Percentiles rank a stretch among this genome's conserved stretches.
Conservation (phyloP, 345 rosid species). For the Nephelium lappaceum region DNA sequence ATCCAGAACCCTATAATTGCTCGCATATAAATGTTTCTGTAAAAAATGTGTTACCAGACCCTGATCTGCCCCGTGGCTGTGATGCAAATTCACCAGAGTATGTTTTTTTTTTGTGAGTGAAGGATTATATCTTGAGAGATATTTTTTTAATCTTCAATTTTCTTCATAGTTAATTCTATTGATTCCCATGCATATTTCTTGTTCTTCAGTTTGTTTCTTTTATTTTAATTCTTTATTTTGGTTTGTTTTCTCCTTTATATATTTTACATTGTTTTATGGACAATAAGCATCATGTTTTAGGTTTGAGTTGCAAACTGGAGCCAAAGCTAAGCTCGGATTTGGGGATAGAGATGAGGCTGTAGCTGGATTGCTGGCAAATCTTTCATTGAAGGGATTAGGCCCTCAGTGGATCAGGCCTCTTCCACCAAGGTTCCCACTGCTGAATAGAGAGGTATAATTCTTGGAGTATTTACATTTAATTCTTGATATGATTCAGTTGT, state of each 20-base stretch:
- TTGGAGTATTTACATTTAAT: conserved; percentile 7
- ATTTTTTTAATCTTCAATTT: conserved; percentile 8
- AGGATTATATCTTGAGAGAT: neutral
- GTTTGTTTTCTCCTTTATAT: neutral
- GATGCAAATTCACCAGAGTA: conserved; percentile 82
- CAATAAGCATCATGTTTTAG: conserved; percentile 35
- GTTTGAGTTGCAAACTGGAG: conserved; percentile 82
- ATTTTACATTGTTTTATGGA: conserved; percentile 27
- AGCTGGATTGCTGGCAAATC: conserved; percentile 51
- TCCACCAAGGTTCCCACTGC: conserved; percentile 82
- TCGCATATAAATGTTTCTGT: conserved; percentile 42
- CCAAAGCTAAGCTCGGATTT: conserved; percentile 72
- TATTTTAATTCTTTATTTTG: neutral
- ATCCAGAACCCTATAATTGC: conserved; percentile 48
- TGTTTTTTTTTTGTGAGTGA: conserved; percentile 33
- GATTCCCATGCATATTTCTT: neutral
- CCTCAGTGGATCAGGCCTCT: conserved; percentile 85
- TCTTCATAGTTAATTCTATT: neutral
- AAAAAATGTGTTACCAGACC: conserved; percentile 73
- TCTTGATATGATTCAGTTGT: conserved; percentile 8
- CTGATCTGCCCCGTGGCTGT: conserved; percentile 77
- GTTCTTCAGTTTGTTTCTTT: neutral
- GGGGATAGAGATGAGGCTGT: conserved; percentile 84
- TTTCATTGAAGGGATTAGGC: conserved; percentile 55
- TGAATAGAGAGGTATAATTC: conserved; percentile 70